Evolutionary conservation across 495 filamentous ascomycete genomes (phyloP).

Genomic region (Penicillium chermesinum): DNA sequence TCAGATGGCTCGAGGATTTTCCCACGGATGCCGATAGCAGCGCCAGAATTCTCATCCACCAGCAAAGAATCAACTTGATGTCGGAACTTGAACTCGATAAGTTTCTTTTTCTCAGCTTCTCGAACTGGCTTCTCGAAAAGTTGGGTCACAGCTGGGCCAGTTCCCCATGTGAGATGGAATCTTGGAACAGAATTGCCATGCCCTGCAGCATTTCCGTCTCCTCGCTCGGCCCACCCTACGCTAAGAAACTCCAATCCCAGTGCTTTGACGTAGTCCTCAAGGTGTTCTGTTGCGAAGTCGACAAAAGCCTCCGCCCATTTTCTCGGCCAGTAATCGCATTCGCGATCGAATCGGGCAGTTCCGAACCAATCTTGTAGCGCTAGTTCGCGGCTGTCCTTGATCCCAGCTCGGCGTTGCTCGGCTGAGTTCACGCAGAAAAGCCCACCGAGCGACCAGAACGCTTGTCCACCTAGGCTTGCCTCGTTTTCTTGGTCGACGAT

Average conservation of each 20-base stretch:
- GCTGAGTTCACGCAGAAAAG: slow-evolving; percentile 1
- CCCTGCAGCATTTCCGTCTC: background rate
- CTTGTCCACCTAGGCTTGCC: slow-evolving; percentile 1
- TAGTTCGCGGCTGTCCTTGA: slow-evolving; percentile 2
- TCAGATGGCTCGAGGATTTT: slow-evolving; percentile 2
- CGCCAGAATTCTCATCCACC: background rate
- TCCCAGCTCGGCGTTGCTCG: background rate
- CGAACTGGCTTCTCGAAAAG: slow-evolving; percentile 3
- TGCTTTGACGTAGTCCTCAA: slow-evolving; percentile 2
- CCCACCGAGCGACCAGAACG: slow-evolving; percentile 3
- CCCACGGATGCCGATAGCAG: background rate
- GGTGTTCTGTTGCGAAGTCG: background rate
- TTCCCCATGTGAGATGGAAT: slow-evolving; percentile 3
- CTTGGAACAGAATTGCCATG: slow-evolving; percentile 6
- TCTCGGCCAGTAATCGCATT: slow-evolving; percentile 4
- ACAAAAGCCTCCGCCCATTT: slow-evolving; percentile 5
- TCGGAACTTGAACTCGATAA: slow-evolving; percentile 1
- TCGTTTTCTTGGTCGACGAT: slow-evolving; percentile 6
- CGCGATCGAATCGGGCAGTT: slow-evolving; percentile 2
- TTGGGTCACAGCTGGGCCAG: background rate
- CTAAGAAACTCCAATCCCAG: slow-evolving; percentile 1
- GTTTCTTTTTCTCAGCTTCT: slow-evolving; percentile 1
- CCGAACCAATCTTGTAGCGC: slow-evolving; percentile 4
- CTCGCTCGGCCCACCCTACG: slow-evolving; percentile 4
- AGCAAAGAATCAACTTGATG: slow-evolving; percentile 4